phyloP scores from a whole-genome alignment of 148 eudicot genomes.

The Amaranthus palmeri region DNA sequence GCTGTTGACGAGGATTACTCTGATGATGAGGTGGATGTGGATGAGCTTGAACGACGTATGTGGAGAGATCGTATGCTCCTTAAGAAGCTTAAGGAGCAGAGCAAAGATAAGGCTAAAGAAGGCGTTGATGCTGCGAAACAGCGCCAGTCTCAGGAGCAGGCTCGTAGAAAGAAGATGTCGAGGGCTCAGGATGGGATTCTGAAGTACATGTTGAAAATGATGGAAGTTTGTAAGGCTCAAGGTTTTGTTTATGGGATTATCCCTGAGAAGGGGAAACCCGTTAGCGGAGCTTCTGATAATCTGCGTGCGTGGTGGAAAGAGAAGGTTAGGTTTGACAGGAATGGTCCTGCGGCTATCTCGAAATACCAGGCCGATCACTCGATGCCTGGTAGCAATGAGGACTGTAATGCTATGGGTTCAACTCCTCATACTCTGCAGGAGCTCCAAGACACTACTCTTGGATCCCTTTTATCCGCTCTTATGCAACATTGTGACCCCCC shows the following conservation, averaged over 20 bases:
- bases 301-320: slow-evolving; percentile 70
- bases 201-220: slow-evolving; percentile 57
- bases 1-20: slow-evolving; percentile 44
- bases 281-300: slow-evolving; percentile 59
- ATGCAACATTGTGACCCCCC: slow-evolving; percentile 68
- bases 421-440: slow-evolving; percentile 51
- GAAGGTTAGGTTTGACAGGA: slow-evolving; percentile 52
- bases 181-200: slow-evolving; percentile 48
- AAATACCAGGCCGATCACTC: slow-evolving; percentile 48
- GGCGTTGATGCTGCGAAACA: slow-evolving; percentile 32
- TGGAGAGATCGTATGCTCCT: slow-evolving; percentile 47
- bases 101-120: slow-evolving; percentile 41
- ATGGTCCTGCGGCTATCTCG: slow-evolving; percentile 55
- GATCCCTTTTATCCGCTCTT: slow-evolving; percentile 52
- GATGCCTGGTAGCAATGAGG: slow-evolving; percentile 34
- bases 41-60: slow-evolving; percentile 58
- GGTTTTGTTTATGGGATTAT: slow-evolving; percentile 64
- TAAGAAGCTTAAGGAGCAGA: slow-evolving; percentile 45
- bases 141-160: slow-evolving; percentile 49
- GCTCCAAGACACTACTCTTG: slow-evolving; percentile 61
- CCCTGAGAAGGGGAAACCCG: slow-evolving; percentile 59
- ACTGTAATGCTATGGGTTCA: slow-evolving; percentile 24
- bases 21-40: slow-evolving; percentile 55
- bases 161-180: slow-evolving; percentile 51
- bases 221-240: slow-evolving; percentile 61